A percentile compares a stretch with the other conserved stretches of the same genome.
Conservation (phyloP, 2,329 filamentous ascomycete species). For the Pestalotiopsis sp. region DNA sequence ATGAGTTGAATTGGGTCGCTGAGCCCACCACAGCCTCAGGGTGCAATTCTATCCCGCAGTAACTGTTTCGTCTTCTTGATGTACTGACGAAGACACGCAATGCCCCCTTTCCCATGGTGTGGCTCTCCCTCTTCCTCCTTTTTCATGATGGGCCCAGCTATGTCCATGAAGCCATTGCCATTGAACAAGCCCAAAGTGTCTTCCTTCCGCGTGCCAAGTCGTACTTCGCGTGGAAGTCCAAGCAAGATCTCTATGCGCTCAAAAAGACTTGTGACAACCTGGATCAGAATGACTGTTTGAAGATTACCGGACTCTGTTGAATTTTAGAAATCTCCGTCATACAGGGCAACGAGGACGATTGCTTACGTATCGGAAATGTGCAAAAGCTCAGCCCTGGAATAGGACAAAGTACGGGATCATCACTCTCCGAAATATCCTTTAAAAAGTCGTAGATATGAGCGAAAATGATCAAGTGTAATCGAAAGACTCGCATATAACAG, state of each 20-base stretch:
- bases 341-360: background rate
- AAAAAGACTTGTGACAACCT: background rate
- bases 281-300: conserved; percentile 5
- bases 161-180: background rate
- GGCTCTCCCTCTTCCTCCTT: background rate
- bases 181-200: background rate
- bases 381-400: background rate
- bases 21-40: background rate
- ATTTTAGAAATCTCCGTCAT: background rate
- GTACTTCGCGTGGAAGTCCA: background rate
- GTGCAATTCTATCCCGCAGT: background rate
- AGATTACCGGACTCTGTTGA: conserved; percentile 4
- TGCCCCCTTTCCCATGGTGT: background rate
- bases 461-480: background rate
- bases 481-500: background rate
- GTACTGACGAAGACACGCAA: background rate
- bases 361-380: background rate
- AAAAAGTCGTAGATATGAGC: background rate
- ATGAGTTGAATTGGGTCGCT: no score
- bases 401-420: background rate
- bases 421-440: background rate
- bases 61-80: background rate
- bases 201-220: background rate
- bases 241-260: background rate
- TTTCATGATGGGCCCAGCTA: background rate